A percentile compares a stretch with the other conserved stretches of the same genome.
These are phyloP conservation scores for Hippophae tibetana DNA, from an alignment of 306 rosid genomes.

Conservation along the genomic window DNA sequence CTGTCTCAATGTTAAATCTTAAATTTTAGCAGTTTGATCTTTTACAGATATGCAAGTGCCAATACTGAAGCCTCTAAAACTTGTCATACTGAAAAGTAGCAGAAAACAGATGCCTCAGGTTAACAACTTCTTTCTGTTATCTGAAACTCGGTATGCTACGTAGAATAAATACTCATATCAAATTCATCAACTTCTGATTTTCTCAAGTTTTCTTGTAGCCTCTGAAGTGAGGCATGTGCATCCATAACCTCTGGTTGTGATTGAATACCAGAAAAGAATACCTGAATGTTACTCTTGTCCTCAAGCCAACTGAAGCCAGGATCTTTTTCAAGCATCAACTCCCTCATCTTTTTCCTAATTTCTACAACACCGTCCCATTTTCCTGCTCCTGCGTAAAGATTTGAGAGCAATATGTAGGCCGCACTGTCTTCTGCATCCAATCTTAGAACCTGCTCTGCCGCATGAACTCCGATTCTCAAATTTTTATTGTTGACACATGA, in stretches of 20 bases:
- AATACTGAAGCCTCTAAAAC: no score
- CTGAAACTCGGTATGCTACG: constrained; percentile 5
- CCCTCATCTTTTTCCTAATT: constrained; percentile 52
- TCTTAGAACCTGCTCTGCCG: constrained; percentile 49
- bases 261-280: constrained; percentile 55
- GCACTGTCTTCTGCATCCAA: constrained; percentile 59
- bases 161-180: constrained; percentile 16
- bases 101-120: no score
- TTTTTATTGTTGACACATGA: constrained; percentile 54
- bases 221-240: constrained; percentile 39
- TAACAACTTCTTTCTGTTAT: no score
- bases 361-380: constrained; percentile 56
- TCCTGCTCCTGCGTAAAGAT: constrained; percentile 55
- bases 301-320: constrained; percentile 84
- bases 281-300: constrained; percentile 43
- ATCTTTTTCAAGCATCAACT: constrained; percentile 37
- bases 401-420: constrained; percentile 58
- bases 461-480: constrained; percentile 55
- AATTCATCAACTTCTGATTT: constrained; percentile 29
- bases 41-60: no score
- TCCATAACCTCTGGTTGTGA: constrained; percentile 42
- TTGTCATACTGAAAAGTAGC: no score
- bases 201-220: constrained; percentile 50
- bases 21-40: no score
- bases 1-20: no score